Evolutionary conservation across 768 basidiomycete species (phyloP), one percentile per base, ranked within the genome.

Genomic region (Collybiopsis confluens): DNA sequence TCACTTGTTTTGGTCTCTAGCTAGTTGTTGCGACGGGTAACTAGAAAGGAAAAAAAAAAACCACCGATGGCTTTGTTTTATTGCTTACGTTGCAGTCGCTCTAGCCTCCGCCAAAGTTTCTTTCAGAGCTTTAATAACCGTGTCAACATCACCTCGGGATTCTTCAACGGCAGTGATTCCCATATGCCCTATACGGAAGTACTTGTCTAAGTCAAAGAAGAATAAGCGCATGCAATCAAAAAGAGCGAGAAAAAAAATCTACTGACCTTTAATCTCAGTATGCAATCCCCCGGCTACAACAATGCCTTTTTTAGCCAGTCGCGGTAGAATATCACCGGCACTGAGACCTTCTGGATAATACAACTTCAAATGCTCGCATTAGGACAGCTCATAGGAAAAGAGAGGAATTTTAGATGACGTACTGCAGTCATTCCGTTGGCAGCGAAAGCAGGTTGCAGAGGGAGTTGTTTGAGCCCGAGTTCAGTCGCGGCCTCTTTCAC

Each of bases 161-260:
- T 71, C 49, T 55, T 93, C 82, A 6, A 88, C 84, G 20, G 81
- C 94, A n/a, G 87, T 85, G 53, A 86, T 66, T 47, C 95, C 95
- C 93, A 98, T 96, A 67, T 97, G 95, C 28, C 93, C 94, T 51
- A 97, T 84, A 47, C 94, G 86, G 86, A 96, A 93, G 69, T 96
- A 96, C 63, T 85, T 87, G 64, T 88, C 88, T 89, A 58, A 23
- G 57, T n/a, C n/a, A 21, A 52, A 26, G 20, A 57, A 64, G 26
- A 11, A 11, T 36, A 33, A 26, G 27, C 45, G 46, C n/a, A n/a
- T n/a, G n/a, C n/a, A 51, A 1, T 26, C 33, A 20, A 42, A 6
- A 33, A 33, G 30, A 45, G 7, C 11, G 28, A 51, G 42, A 37
- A 15, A 54, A 45, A 42, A 33, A 9, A 52, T 47, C 30, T 35